Evolutionary conservation across 2,329 filamentous ascomycete species (phyloP), one percentile per base, ranked within the genome.

Genomic region (Mycosphaerella arachidis): DNA sequence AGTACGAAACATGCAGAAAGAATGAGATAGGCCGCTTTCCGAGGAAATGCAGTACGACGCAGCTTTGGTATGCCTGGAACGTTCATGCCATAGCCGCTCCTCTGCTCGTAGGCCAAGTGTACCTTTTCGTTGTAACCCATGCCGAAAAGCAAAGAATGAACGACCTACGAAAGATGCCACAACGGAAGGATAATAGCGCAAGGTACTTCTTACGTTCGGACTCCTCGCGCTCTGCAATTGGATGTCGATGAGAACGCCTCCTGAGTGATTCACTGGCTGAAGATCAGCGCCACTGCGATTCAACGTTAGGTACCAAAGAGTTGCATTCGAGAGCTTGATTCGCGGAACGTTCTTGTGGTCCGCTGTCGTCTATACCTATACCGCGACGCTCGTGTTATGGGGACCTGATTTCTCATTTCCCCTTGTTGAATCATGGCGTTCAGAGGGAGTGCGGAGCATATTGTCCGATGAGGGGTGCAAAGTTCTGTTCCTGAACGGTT

Each of bases 91-190:
- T 27, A 37, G 16, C 18, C 20, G 9, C 48, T 24, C 20, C 48
- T 27, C 48, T 50, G 31, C 48, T 31, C 13, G 20, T 35, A 53
- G 18, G 55, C 55, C 16, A 29, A 9, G 30, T 35, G 55, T n/a
- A 53, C 33, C 55, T 57, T 57, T 12, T 57, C 55, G 33, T 18
- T 37, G 33, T 57, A 53, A 2, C 30, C 48, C 46, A 53, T 52
- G 12, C 7, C 30, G 53, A 29, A n/a, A 13, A n/a, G 27, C 29
- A 20, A 30, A 45, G 30, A 45, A 20, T 27, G 35, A 20, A 55
- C 12, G 24, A 55, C 18, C 4, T 24, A 6, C 30, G 29, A 18
- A 33, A 48, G 37, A 3, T 10, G 30, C 4, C 5, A 9, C n/a
- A 10, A 37, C 10, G 35, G 35, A 37, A 37, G 35, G 35, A 37